Base-by-base conservation (phyloP, 495 filamentous ascomycete species). In the Neurospora tetrasperma region DNA sequence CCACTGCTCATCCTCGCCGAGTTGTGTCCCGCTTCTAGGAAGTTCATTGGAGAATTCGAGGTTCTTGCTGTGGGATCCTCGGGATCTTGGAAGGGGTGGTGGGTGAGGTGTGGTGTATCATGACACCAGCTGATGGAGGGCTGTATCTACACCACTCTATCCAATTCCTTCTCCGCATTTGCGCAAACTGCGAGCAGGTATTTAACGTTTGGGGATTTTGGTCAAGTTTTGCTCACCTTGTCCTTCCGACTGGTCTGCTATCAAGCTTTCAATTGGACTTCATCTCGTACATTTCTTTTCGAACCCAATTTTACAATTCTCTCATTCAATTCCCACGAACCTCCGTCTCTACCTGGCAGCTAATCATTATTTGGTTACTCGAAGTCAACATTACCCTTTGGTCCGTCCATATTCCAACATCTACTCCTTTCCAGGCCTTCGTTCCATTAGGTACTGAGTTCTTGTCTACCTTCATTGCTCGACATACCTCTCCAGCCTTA, bases 141-240 rank as follows among this genome's bases (percentile, higher is more conserved):
- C 54, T 66, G 54, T 66, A 66, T 18, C 27, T 66, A 38, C 54
- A 66, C 27, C 54, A 66, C 54, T 66, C 27, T 35, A 35, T 66
- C 59, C 48, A 62, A 35, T 6, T 35, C 16, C 18, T 70, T 79
- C 72, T 80, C 73, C 79, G 79, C 79, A 80, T 79, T 79, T 80
- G 79, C 79, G 79, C 79, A 80, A 72, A 80, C 42, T 23, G 39
- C 38, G 39, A 69, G 38, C 9, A 71, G 70, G 27, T 78, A 77
- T 79, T 78, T 75, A 78, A 62, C 10, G 27, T 3, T 71, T 31
- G 18, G 31, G 40, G 2, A 18, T 41, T 41, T 66, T 12, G 27
- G 14, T 31, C 8, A 7, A 16, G 8, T 20, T 11, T 42, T 69
- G 6, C 2, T 42, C 40, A 27, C 38, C 31, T 46, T 70, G 7